Percentiles rank a stretch among this genome's conserved stretches.
Evolutionary conservation across 371 early-diverging fungal genomes (phyloP).

Genomic region (Mortierella sp.): DNA sequence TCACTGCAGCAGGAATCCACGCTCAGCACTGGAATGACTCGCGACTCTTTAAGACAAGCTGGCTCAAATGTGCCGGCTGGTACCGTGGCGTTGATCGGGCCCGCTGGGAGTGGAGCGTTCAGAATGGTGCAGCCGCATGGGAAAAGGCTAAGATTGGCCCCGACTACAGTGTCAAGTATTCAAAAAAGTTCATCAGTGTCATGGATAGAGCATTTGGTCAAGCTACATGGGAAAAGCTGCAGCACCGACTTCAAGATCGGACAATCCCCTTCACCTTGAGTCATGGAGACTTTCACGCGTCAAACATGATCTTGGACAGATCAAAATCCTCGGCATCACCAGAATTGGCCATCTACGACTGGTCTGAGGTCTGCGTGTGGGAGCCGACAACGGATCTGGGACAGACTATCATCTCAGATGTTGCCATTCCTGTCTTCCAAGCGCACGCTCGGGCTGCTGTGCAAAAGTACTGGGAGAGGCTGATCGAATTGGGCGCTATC

Average conservation of each 20-base stretch:
- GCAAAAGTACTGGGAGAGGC: slow-evolving; percentile 29
- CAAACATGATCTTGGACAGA: slow-evolving; percentile 33
- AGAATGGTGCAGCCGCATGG: slow-evolving; percentile 17
- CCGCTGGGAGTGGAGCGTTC: slow-evolving; percentile 31
- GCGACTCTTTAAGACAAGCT: slow-evolving; percentile 7
- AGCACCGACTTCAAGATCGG: slow-evolving; percentile 26
- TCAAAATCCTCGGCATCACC: slow-evolving; percentile 16
- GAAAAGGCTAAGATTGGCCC: slow-evolving; percentile 20
- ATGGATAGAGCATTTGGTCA: slow-evolving; percentile 27
- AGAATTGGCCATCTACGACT: slow-evolving; percentile 21
- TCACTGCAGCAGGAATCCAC: slow-evolving; percentile 32
- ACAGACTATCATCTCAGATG: slow-evolving; percentile 39
- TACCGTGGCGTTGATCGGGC: slow-evolving; percentile 16
- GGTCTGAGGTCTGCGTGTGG: slow-evolving; percentile 42
- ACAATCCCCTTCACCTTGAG: slow-evolving; percentile 20
- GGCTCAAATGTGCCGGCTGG: slow-evolving; percentile 34
- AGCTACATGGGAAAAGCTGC: slow-evolving; percentile 35
- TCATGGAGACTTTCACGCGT: slow-evolving; percentile 40
- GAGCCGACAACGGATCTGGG: slow-evolving; percentile 41
- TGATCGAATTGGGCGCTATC: slow-evolving; percentile 19
- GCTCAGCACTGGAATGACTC: slow-evolving; percentile 43
- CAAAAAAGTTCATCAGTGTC: slow-evolving; percentile 28
- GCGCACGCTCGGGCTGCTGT: slow-evolving; percentile 22
- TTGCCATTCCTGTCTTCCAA: slow-evolving; percentile 19
- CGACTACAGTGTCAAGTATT: slow-evolving; percentile 28